These are phyloP conservation scores for Paraconiothyrium brasiliense DNA, from an alignment of 2,329 filamentous ascomycete species.

Conservation along the genomic window DNA sequence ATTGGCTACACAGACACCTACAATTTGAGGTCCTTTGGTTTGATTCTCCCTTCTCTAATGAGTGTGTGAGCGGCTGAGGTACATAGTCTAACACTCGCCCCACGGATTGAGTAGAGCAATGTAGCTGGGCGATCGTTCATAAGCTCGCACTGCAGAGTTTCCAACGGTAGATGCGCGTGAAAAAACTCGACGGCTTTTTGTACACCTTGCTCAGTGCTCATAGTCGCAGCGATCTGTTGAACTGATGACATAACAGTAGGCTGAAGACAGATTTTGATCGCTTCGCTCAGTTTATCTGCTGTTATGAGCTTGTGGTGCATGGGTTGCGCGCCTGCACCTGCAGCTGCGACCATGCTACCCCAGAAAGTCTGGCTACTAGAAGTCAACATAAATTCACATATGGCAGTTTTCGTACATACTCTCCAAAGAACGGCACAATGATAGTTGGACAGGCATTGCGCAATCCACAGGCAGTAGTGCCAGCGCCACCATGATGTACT, in stretches of 20 bases:
- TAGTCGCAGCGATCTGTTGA: conserved; percentile 50
- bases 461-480: conserved; percentile 65
- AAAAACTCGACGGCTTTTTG: conserved; percentile 56
- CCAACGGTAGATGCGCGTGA: conserved; percentile 49
- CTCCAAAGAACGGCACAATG: conserved; percentile 66
- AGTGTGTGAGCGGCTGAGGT: conserved; percentile 36
- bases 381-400: neutral
- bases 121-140: conserved; percentile 31
- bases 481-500: conserved; percentile 68
- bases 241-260: conserved; percentile 50
- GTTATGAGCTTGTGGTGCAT: conserved; percentile 57
- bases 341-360: conserved; percentile 59
- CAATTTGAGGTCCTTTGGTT: conserved; percentile 30
- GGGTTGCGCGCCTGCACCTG: conserved; percentile 59
- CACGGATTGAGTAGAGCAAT: conserved; percentile 32
- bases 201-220: conserved; percentile 55
- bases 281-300: conserved; percentile 53
- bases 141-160: conserved; percentile 35
- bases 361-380: conserved; percentile 57
- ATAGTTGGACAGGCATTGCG: conserved; percentile 60
- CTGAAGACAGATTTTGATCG: conserved; percentile 56
- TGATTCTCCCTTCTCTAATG: conserved; percentile 28
- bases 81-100: conserved; percentile 26
- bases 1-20: conserved; percentile 6
- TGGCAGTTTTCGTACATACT: conserved; percentile 30